Evolutionary conservation across 352 stramenopile genomes (phyloP).

Genomic region (Blastocystis sp.): DNA sequence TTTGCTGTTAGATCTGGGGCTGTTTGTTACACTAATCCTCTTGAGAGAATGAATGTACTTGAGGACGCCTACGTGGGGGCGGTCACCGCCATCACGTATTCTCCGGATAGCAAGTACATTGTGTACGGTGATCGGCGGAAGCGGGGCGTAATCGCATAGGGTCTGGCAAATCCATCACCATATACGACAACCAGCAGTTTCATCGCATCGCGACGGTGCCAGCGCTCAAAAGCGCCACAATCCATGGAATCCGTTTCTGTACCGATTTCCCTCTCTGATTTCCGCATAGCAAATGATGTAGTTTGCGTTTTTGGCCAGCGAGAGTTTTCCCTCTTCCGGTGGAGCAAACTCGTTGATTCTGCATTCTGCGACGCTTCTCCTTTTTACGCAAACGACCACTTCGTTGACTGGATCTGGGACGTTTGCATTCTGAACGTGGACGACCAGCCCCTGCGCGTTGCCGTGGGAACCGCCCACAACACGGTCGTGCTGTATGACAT

Average conservation of each 20-base stretch:
- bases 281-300: background rate
- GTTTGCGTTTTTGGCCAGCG: constrained; percentile 58
- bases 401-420: constrained; percentile 69
- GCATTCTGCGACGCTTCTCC: background rate
- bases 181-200: constrained; percentile 41
- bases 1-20: background rate
- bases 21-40: background rate
- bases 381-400: background rate
- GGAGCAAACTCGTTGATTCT: background rate
- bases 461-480: constrained; percentile 66
- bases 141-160: background rate
- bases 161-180: constrained; percentile 51
- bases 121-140: constrained; percentile 54
- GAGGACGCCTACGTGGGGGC: constrained; percentile 55
- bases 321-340: constrained; percentile 56
- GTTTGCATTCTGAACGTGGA: background rate
- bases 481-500: constrained; percentile 51
- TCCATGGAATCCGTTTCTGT: constrained; percentile 68
- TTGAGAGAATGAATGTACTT: constrained; percentile 40
- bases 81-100: constrained; percentile 58
- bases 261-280: background rate
- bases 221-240: background rate
- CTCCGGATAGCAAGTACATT: constrained; percentile 56
- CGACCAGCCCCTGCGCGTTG: background rate
- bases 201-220: background rate